phyloP scores from a whole-genome alignment of 139 green algal species.

The Deuterostichococcus epilithicus region DNA sequence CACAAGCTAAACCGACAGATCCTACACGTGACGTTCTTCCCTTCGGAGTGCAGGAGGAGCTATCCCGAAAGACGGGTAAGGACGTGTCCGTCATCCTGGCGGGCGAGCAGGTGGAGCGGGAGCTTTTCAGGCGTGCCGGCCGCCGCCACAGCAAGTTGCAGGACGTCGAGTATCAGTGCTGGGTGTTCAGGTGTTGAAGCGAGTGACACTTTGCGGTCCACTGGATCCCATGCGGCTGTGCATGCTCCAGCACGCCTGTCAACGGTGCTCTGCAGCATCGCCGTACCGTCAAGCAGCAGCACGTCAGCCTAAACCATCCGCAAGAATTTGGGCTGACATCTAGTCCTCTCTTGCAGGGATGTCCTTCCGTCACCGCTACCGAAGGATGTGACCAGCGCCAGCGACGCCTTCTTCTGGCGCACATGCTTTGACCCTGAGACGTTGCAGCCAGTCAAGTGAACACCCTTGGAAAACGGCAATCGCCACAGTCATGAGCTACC shows the following conservation, averaged over 20 bases:
- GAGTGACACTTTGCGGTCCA: background rate
- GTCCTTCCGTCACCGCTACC: background rate
- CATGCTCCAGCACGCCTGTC: too few species aligned
- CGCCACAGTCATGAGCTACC: too few species aligned
- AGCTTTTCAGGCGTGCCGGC: background rate
- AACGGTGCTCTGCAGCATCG: too few species aligned
- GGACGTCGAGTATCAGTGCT: constrained; percentile 36
- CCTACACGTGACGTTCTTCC: too few species aligned
- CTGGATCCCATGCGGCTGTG: too few species aligned
- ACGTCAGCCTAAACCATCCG: too few species aligned
- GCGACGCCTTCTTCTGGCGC: background rate
- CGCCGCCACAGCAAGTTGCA: constrained; percentile 19
- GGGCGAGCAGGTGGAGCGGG: background rate
- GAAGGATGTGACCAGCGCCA: background rate
- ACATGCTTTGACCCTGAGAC: constrained; percentile 3
- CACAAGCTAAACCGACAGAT: too few species aligned
- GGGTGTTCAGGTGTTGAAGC: constrained; percentile 15
- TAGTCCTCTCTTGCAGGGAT: background rate
- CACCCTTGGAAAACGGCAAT: too few species aligned
- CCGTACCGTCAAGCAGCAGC: too few species aligned
- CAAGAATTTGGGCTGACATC: too few species aligned
- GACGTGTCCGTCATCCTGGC: background rate
- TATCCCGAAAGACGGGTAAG: constrained; percentile 4
- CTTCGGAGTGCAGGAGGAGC: constrained; percentile 10
- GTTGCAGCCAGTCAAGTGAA: background rate